Conservation (phyloP, 352 stramenopile species). For the Pythium chondricola region DNA sequence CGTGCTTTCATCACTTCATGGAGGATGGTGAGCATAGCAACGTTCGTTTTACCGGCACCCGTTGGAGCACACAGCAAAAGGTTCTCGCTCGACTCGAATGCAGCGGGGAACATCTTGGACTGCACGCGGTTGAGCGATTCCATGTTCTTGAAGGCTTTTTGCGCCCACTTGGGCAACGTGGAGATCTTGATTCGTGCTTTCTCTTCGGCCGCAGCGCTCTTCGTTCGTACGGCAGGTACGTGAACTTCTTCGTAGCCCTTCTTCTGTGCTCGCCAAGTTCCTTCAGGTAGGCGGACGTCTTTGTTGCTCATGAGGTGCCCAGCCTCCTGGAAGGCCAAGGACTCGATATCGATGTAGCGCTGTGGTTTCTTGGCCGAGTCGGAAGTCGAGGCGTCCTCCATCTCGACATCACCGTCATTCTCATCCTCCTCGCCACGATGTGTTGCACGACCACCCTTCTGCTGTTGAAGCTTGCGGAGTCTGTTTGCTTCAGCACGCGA, state of each 20-base stretch:
- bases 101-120: constrained; percentile 93
- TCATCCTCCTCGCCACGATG: constrained; percentile 29
- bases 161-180: constrained; percentile 94
- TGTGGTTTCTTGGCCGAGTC: constrained; percentile 42
- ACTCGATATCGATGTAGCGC: constrained; percentile 93
- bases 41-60: constrained; percentile 99
- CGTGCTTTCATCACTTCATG: constrained; percentile 95
- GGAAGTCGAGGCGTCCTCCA: constrained; percentile 27
- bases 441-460: constrained; percentile 18
- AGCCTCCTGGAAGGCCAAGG: constrained; percentile 93
- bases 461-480: constrained; percentile 69
- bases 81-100: constrained; percentile 94
- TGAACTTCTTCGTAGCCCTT: constrained; percentile 99
- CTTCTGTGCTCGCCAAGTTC: constrained; percentile 96
- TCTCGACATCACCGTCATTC: constrained; percentile 44
- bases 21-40: constrained; percentile 97
- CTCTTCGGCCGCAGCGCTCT: constrained; percentile 64
- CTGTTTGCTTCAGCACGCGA: constrained; percentile 79
- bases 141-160: constrained; percentile 95
- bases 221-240: constrained; percentile 93
- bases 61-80: constrained; percentile 98
- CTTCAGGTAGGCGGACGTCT: constrained; percentile 93
- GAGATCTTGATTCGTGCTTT: constrained; percentile 85
- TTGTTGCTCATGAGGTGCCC: constrained; percentile 99
- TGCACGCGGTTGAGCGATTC: constrained; percentile 99